Conservation (phyloP, 257 asterid species). For the Hygrophila difformis region DNA sequence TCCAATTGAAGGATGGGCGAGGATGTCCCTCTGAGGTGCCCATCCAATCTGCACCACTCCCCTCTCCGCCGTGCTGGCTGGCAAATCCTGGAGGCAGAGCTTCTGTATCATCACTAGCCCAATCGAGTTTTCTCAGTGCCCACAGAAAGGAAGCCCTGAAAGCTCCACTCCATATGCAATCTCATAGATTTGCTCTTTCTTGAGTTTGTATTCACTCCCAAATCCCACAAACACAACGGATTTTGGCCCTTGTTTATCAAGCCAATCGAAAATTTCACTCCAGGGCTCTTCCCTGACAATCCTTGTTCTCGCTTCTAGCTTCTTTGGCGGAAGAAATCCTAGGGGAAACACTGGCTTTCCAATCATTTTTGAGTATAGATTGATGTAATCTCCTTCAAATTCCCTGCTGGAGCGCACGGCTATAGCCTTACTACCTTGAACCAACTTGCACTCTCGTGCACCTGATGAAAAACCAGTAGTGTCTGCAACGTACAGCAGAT, state of each 20-base stretch:
- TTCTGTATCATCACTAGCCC: not conserved
- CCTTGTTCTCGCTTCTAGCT: not conserved
- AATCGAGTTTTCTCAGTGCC: slow-evolving; percentile 17
- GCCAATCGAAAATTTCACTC: slow-evolving; percentile 19
- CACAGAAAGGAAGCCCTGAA: slow-evolving; percentile 21
- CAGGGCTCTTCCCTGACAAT: slow-evolving; percentile 8
- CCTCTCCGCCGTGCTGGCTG: slow-evolving; percentile 1
- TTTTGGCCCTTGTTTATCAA: slow-evolving; percentile 12
- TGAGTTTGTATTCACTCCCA: slow-evolving; percentile 21
- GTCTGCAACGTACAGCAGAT: not conserved
- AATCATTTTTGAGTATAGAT: not conserved
- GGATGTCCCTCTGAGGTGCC: slow-evolving; percentile 35
- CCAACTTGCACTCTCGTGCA: not conserved
- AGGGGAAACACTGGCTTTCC: not conserved
- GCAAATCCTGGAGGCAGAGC: slow-evolving; percentile 15
- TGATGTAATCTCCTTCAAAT: not conserved
- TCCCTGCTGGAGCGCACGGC: not conserved
- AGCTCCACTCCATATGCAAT: slow-evolving; percentile 24
- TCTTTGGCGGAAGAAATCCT: not conserved
- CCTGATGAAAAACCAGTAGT: not conserved
- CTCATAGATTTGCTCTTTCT: slow-evolving; percentile 20
- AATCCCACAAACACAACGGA: slow-evolving; percentile 23
- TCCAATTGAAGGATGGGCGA: slow-evolving; percentile 30
- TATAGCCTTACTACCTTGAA: not conserved
- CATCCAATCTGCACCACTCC: slow-evolving; percentile 33